phyloP scores from a whole-genome alignment of 176 grass and related monocot species.

The Carex myosuroides region DNA sequence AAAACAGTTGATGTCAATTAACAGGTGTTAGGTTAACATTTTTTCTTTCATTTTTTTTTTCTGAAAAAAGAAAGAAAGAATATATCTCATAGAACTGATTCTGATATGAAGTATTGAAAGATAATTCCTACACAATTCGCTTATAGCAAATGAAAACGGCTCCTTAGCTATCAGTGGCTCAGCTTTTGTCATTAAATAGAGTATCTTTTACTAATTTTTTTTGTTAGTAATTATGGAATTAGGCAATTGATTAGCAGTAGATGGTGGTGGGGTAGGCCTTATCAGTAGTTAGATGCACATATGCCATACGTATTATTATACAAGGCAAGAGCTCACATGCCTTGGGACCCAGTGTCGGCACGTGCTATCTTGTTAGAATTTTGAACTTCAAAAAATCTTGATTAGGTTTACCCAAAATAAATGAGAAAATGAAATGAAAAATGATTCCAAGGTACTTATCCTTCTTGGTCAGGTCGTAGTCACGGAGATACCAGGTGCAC shows the following conservation, averaged over 20 bases:
- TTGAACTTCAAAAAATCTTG: not conserved
- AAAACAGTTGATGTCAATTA: not conserved
- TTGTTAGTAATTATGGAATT: constrained; percentile 4
- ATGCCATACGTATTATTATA: constrained; percentile 14
- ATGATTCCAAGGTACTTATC: constrained; percentile 12
- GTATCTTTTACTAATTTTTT: not conserved
- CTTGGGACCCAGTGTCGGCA: constrained; percentile 25
- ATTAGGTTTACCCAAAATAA: not conserved
- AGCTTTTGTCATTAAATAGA: not conserved
- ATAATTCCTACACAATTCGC: not conserved
- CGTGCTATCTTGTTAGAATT: constrained; percentile 12
- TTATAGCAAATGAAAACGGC: not conserved
- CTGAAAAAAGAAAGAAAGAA: not conserved
- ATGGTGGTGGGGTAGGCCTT: constrained; percentile 5
- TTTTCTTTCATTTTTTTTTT: not conserved
- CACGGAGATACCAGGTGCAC: constrained; percentile 10
- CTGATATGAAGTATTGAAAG: not conserved
- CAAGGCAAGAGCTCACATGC: constrained; percentile 17
- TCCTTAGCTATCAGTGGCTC: not conserved
- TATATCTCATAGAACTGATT: not conserved
- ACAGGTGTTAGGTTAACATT: not conserved
- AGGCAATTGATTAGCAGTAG: constrained; percentile 7
- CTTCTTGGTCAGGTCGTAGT: constrained; percentile 14
- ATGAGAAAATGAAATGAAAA: not conserved
- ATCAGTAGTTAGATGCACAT: not conserved